These are phyloP conservation scores for Pyrenochaeta sp. DNA, from an alignment of 2,329 filamentous ascomycete species.

Conservation along the genomic window DNA sequence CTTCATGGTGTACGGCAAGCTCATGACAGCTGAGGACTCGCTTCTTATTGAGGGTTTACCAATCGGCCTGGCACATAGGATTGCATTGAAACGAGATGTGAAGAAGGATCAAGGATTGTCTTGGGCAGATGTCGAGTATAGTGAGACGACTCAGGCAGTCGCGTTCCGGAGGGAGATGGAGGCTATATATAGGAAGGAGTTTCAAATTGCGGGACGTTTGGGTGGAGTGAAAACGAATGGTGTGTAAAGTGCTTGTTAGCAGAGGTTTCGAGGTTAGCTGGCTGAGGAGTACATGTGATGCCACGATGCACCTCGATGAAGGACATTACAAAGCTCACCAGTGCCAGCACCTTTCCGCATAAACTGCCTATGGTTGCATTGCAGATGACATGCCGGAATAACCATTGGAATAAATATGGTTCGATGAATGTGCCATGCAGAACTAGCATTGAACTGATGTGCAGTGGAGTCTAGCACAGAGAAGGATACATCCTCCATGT, in stretches of 20 bases:
- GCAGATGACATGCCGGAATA: no score
- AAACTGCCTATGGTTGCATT: no score
- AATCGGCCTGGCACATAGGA: slow-evolving; percentile 55
- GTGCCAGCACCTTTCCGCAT: no score
- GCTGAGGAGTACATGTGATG: no score
- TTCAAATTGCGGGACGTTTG: slow-evolving; percentile 3
- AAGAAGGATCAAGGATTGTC: slow-evolving; percentile 55
- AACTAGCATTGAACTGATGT: no score
- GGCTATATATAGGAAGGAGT: slow-evolving; percentile 38
- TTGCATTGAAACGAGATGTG: slow-evolving; percentile 52
- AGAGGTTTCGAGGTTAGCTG: background rate
- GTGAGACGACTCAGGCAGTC: slow-evolving; percentile 50
- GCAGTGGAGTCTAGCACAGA: no score
- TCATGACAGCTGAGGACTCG: slow-evolving; percentile 53
- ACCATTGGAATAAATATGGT: no score
- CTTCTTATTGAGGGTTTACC: slow-evolving; percentile 54
- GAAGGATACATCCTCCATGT: no score
- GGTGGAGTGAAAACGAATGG: background rate
- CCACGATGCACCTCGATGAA: no score
- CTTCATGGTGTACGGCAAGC: slow-evolving; percentile 57
- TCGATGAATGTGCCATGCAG: no score
- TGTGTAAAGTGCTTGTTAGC: background rate
- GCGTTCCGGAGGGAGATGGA: slow-evolving; percentile 57
- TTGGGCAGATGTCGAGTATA: slow-evolving; percentile 58
- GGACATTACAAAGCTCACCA: no score